These are phyloP conservation scores for Xylariales sp. DNA, from an alignment of 2,329 filamentous ascomycete species.

Conservation along the genomic window DNA sequence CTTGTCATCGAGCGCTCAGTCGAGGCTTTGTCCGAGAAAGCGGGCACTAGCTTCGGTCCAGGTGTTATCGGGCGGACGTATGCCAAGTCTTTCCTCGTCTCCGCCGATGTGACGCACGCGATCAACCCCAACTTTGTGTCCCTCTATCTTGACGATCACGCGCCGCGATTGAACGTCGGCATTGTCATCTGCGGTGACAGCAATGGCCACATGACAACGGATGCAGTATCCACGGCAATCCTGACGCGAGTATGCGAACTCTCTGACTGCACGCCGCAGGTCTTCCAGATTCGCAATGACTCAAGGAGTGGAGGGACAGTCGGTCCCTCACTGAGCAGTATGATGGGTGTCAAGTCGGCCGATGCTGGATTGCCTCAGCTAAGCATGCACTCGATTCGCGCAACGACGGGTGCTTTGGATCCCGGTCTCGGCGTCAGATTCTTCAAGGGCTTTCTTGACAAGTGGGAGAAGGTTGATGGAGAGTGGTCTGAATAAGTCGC, in stretches of 20 bases:
- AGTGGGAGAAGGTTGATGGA: constrained; percentile 77
- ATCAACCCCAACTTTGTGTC: constrained; percentile 90
- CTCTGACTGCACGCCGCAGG: constrained; percentile 66
- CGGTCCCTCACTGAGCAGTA: constrained; percentile 81
- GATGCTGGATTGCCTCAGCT: constrained; percentile 89
- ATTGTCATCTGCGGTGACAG: constrained; percentile 74
- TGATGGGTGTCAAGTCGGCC: constrained; percentile 75
- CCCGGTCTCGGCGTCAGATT: constrained; percentile 83
- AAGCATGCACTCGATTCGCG: constrained; percentile 90
- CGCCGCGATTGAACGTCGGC: constrained; percentile 84
- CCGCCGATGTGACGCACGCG: constrained; percentile 89
- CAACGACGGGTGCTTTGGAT: constrained; percentile 80
- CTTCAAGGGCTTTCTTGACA: constrained; percentile 84
- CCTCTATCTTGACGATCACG: constrained; percentile 79
- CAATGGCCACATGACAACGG: constrained; percentile 96
- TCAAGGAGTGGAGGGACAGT: constrained; percentile 85
- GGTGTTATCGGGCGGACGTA: constrained; percentile 74
- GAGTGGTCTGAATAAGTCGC: constrained; percentile 55
- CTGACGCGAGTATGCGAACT: constrained; percentile 74
- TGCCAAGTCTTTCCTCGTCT: constrained; percentile 87
- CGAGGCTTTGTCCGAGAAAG: constrained; percentile 50
- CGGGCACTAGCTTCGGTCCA: constrained; percentile 41
- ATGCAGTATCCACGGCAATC: constrained; percentile 78
- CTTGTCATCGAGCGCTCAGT: constrained; percentile 75
- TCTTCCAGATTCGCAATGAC: constrained; percentile 95